Base-by-base conservation (phyloP, 306 rosid genomes). In the Rosa rugosa region DNA sequence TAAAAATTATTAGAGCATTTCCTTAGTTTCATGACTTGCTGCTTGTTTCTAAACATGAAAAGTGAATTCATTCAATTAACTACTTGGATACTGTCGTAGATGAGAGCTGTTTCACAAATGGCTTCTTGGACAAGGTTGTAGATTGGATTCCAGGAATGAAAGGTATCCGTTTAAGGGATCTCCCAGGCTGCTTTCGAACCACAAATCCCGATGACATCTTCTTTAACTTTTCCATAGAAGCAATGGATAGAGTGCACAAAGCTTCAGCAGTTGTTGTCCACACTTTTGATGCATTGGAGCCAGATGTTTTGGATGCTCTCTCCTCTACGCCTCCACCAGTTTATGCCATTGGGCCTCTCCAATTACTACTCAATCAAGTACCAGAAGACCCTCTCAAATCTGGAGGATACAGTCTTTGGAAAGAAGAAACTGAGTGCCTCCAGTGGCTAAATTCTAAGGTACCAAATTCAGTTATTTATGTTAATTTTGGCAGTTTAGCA, bases 231-330 rank as follows among this genome's bases (percentile, higher is more conserved):
- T 2, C 1, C 12, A 3, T 49, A 3, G 65, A 76, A 65, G 18
- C 73, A n/a, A 14, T 18, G 25, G 49, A 76, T 3, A 47, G 13
- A 20, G 73, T 67, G 1, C 11, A 49, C 2, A 50, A 76, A 50
- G 80, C 72, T 47, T 63, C 80, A 64, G 80, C 80, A 34, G 49
- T 49, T 34, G 45, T 76, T 31, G 8, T 64, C 18, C 79, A 27
- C n/a, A 76, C 73, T 4, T 76, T 49, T 46, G 44, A 65, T 47
- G 72, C 64, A 1, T 49, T 76, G 64, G 80, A 76, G 22, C 60
- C 16, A 0, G 40, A 65, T n/a, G 63, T 76, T 36, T 50, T 76
- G 72, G 9, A n/a, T 17, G 79, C 71, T 75, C 44, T 62, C 4
- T 62, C 60, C 5, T 17, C 45, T 2, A 17, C 31, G 6, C 31